Evolutionary conservation across 2,329 filamentous ascomycete genomes (phyloP).

Genomic region (Madurella mycetomatis): DNA sequence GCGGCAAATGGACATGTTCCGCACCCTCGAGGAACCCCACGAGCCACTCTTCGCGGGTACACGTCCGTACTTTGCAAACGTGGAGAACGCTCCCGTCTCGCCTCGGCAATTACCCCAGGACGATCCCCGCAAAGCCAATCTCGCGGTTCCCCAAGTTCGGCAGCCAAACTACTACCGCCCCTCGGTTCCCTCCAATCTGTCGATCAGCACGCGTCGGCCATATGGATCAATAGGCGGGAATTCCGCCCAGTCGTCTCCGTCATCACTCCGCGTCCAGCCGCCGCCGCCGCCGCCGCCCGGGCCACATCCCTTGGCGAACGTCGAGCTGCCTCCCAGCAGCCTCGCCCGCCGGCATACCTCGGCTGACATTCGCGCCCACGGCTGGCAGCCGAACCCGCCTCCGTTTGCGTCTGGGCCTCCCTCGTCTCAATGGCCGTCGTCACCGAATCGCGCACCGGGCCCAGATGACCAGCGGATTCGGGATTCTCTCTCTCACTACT

Average conservation of each 20-base stretch:
- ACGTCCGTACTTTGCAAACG: conserved; percentile 60
- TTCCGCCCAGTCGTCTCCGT: conserved; percentile 65
- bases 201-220: conserved; percentile 68
- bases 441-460: conserved; percentile 43
- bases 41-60: conserved; percentile 62
- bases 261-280: conserved; percentile 64
- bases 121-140: conserved; percentile 68
- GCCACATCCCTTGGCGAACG: conserved; percentile 34
- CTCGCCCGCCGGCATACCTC: conserved; percentile 63
- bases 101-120: conserved; percentile 84
- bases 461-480: conserved; percentile 53
- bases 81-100: conserved; percentile 77
- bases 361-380: conserved; percentile 88
- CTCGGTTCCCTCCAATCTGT: conserved; percentile 75
- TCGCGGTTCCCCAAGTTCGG: conserved; percentile 57
- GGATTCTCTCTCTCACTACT: conserved; percentile 54
- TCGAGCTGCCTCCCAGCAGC: conserved; percentile 12
- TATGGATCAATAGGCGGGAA: conserved; percentile 82
- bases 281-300: conserved; percentile 56
- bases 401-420: conserved; percentile 62
- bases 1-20: conserved; percentile 54
- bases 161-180: conserved; percentile 65
- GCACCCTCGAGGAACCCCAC: conserved; percentile 58
- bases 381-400: conserved; percentile 61
- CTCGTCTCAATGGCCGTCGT: conserved; percentile 50